Evolutionary conservation across 2,329 filamentous ascomycete species (phyloP), one percentile per base, ranked within the genome.

Genomic region (Thelonectria rubi): DNA sequence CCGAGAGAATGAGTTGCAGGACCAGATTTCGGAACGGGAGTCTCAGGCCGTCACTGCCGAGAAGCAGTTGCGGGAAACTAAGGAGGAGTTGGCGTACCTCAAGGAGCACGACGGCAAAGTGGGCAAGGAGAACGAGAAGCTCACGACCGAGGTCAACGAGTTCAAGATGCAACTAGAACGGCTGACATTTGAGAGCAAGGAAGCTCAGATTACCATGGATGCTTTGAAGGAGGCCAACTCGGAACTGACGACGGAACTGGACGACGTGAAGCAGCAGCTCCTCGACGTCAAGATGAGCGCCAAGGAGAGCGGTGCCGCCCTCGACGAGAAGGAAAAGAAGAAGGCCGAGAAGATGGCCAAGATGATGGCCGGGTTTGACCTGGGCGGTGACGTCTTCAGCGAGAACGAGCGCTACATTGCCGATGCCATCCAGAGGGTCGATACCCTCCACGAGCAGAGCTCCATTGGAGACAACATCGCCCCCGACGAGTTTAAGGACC

Each of bases 321-420:
- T 96, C 18, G 94, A 98, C 70, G 95, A 98, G 79, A 99, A 99
- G 84, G 96, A 98, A 80, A 94, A 93, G 84, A 94, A 93, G 81
- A 99, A 99, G 85, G 93, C 94, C 1, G 95, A 99, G 81, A 95
- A 96, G 80, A 99, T 99, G 95, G 95, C 95, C 45, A 92, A 97
- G 85, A 99, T 99, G 95, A 97, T 99, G 94, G 95, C 95, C 61
- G 93, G 94, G 3, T 98, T 99, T 72, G 94, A 99, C 73, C 86
- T 99, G 34, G 94, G 93, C 46, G 90, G 91, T 50, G 94, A 97
- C 60, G 89, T 96, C 32, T 97, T 98, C 76, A 97, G 93, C 69
- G 91, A 95, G 60, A 97, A 97, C 70, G 95, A 99, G 77, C 87
- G 90, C 65, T 89, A 88, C 52, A 92, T 99, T 60, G 88, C 91